Evolutionary conservation across 2,329 filamentous ascomycete species (phyloP).

Genomic region (Aspergillus sp.): DNA sequence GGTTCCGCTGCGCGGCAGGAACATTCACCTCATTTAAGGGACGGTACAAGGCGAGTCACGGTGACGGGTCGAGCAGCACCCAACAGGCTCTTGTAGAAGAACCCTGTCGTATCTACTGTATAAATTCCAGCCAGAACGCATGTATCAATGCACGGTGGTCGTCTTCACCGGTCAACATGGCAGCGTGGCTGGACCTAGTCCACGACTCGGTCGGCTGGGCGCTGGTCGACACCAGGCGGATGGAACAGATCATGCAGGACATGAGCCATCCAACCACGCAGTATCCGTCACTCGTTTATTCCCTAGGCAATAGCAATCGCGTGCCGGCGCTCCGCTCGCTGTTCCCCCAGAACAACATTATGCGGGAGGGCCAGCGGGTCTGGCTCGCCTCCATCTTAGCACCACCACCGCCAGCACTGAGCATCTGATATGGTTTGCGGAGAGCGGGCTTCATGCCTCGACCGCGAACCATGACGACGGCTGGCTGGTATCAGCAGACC

Average conservation of each 20-base stretch:
- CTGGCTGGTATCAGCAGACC: background rate
- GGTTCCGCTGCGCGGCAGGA: background rate
- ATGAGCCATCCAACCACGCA: slow-evolving; percentile 13
- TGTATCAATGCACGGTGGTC: background rate
- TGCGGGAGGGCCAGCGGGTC: slow-evolving; percentile 7
- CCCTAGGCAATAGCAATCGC: slow-evolving; percentile 15
- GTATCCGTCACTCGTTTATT: slow-evolving; percentile 15
- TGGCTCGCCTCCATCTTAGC: slow-evolving; percentile 15
- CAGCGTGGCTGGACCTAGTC: slow-evolving; percentile 16
- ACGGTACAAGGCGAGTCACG: background rate
- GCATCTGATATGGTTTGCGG: slow-evolving; percentile 15
- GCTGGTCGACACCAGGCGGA: too few species aligned
- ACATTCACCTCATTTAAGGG: background rate
- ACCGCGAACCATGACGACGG: background rate
- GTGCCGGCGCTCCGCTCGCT: slow-evolving; percentile 15
- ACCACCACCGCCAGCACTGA: slow-evolving; percentile 7
- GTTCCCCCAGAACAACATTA: slow-evolving; percentile 9
- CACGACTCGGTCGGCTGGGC: slow-evolving; percentile 10
- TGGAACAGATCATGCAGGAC: slow-evolving; percentile 11
- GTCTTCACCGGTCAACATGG: slow-evolving; percentile 9
- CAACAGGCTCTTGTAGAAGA: background rate
- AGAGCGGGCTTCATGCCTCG: slow-evolving; percentile 5
- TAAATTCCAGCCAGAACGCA: background rate
- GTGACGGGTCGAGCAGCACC: background rate
- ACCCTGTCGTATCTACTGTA: background rate